Conservation (phyloP, 371 early-diverging fungal genomes). For the Mortierella sp. region DNA sequence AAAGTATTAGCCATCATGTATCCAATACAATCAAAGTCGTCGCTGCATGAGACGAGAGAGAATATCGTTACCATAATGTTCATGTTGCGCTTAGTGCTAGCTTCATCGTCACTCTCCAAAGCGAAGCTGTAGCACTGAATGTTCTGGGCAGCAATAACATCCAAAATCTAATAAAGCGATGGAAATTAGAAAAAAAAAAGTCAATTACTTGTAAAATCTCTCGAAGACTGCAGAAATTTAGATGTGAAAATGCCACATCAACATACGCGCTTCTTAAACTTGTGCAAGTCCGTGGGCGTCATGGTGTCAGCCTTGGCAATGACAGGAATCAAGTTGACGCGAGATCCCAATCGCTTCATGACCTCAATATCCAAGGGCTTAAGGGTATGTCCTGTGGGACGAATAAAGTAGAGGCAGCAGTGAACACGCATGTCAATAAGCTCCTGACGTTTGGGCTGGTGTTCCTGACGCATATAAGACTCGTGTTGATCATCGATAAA, state of each 20-base stretch:
- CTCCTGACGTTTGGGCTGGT: conserved; percentile 80
- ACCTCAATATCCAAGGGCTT: conserved; percentile 89
- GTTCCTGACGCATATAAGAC: conserved; percentile 89
- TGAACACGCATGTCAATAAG: conserved; percentile 93
- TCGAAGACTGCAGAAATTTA: too few relatives aligned
- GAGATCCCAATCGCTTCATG: conserved; percentile 87
- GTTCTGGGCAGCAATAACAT: conserved; percentile 81
- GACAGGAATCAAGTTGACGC: conserved; percentile 93
- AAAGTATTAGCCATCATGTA: not conserved
- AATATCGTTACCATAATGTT: conserved; percentile 75
- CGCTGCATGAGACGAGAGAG: not conserved
- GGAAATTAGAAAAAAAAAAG: conserved; percentile 3
- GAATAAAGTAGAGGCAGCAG: conserved; percentile 90
- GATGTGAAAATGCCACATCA: too few relatives aligned
- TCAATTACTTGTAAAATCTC: too few relatives aligned
- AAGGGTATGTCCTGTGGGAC: conserved; percentile 90
- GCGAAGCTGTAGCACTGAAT: conserved; percentile 88
- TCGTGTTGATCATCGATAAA: conserved; percentile 97
- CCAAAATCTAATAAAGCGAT: conserved; percentile 69
- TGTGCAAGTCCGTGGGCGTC: conserved; percentile 83
- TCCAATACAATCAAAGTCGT: not conserved
- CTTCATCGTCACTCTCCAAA: conserved; percentile 92
- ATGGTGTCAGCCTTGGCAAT: conserved; percentile 96
- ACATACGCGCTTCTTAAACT: conserved; percentile 85
- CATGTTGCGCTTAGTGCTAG: conserved; percentile 81